Base-by-base conservation (phyloP, 768 basidiomycete species). In the Termitomyces titanicus region DNA sequence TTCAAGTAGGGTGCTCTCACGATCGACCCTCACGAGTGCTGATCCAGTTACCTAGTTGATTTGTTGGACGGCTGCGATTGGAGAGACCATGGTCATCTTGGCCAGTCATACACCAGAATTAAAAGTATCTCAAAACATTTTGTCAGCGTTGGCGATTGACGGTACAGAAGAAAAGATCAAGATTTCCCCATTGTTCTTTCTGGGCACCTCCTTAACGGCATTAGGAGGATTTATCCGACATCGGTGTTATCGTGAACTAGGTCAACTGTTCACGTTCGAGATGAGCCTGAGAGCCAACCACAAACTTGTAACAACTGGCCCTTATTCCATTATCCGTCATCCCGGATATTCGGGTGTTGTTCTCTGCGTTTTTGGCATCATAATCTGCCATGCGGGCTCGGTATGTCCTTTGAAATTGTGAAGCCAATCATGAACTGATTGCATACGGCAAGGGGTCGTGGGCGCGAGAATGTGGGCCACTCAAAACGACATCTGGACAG, bases 181-280 rank as follows among this genome's bases (percentile, higher is more conserved):
- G 6, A 47, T 63, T 6, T 72, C 75, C 2, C 52, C 64, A 0
- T 24, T 64, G 27, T 76, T 74, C 54, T 42, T 79, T 39, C 31
- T 72, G 9, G 81, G 79, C 2, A 70, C 69, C 22, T 49, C 66
- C n/a, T 61, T 81, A 48, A 68, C 70, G 13, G 61, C 67, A 22
- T 22, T 71, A 0, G 81, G 79, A 13, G 76, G 74, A 0, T 73
- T 70, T 47, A 70, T 79, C 47, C 72, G 80, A 22, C 66, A 65
- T 55, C 44, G 55, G 12, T 80, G 79, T 58, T 83, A 77, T 62
- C 65, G 70, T 35, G 75, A 74, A 35, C 70, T 84, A 15, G 80
- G 79, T 4, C 62, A 49, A 1, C 61, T 79, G 42, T 82, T 81
- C 62, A 84, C 81, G 0, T 83, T 80, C 53, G 77, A 81, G 62